A percentile compares a stretch with the other conserved stretches of the same genome.
These are phyloP conservation scores for Rhizophlyctis rosea DNA, from an alignment of 192 early-diverging fungal species.

Conservation along the genomic window DNA sequence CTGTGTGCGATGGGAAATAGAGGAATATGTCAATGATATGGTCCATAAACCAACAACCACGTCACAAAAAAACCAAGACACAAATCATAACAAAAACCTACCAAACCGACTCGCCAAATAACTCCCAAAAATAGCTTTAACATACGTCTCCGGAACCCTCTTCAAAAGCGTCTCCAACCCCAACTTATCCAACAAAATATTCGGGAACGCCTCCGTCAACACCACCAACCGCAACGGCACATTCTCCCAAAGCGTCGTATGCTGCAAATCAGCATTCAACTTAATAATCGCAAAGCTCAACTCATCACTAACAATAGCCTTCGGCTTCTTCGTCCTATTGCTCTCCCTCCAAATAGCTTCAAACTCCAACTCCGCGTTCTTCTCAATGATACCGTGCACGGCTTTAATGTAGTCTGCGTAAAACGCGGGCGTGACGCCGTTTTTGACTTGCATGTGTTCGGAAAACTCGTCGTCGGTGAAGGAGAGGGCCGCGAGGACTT, in stretches of 20 bases:
- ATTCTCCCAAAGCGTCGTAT: constrained; percentile 93
- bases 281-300: constrained; percentile 90
- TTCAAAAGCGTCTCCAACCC: constrained; percentile 85
- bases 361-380: constrained; percentile 92
- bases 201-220: constrained; percentile 88
- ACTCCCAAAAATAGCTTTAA: constrained; percentile 95
- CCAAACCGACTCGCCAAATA: constrained; percentile 90
- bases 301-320: constrained; percentile 85
- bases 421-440: constrained; percentile 75
- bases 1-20: too few relatives aligned
- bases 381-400: constrained; percentile 90
- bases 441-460: constrained; percentile 86
- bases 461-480: constrained; percentile 90
- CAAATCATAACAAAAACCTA: constrained; percentile 10
- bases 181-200: constrained; percentile 83
- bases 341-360: constrained; percentile 92
- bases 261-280: constrained; percentile 88
- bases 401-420: constrained; percentile 91
- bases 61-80: too few relatives aligned
- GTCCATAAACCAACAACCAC: background rate
- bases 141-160: constrained; percentile 90
- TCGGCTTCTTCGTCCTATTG: constrained; percentile 71
- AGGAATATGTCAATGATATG: background rate
- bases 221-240: constrained; percentile 75
- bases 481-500: constrained; percentile 93